Evolutionary conservation across 768 basidiomycete species (phyloP), one percentile per base, ranked within the genome.

Genomic region (Rhodotorula babjevae): DNA sequence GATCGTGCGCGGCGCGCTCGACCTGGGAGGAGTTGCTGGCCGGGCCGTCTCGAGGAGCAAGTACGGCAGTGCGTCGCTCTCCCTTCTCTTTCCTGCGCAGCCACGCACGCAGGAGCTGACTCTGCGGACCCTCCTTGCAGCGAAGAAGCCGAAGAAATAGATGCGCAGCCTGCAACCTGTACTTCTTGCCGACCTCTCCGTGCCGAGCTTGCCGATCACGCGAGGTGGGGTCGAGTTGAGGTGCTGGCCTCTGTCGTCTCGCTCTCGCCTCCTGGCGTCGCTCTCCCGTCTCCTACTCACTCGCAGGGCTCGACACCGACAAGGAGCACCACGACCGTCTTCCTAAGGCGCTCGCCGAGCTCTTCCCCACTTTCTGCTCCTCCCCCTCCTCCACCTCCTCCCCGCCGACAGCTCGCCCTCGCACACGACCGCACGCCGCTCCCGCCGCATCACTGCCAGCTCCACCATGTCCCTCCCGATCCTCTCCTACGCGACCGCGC

Each of bases 1-100:
- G 81, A 82, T 98, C 67, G 89, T 98, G 15, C 87, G 96, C 78
- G 96, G 96, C 49, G 90, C 92, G 47, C 81, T 93, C 53, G 95
- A 99, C 83, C 88, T 95, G 69, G 88, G 88, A 66, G 93, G 90
- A 61, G 96, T 99, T 25, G 89, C 91, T 16, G 90, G 89, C 65
- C 85, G 96, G 77, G 85, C 85, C 58, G 88, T 85, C 25, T 86
- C 89, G 50, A 86, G 96, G 75, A 96, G 93, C 84, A 89, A 88
- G 85, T 99, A 97, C 80, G 96, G 89, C 81, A 90, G 70, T 72
- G 58, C 46, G 69, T 63, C 49, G 53, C 55, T 36, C 14, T 49
- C 29, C 14, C 46, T 33, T 25, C 36, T 8, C 23, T 25, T 25
- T 14, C 23, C 25, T 25, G 25, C 50, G 23, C 47, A 7, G 12